Evolutionary conservation across 108 stramenopile genomes (phyloP), one percentile per base, ranked within the genome.

Genomic region (Chaetoceros tenuissimus): DNA sequence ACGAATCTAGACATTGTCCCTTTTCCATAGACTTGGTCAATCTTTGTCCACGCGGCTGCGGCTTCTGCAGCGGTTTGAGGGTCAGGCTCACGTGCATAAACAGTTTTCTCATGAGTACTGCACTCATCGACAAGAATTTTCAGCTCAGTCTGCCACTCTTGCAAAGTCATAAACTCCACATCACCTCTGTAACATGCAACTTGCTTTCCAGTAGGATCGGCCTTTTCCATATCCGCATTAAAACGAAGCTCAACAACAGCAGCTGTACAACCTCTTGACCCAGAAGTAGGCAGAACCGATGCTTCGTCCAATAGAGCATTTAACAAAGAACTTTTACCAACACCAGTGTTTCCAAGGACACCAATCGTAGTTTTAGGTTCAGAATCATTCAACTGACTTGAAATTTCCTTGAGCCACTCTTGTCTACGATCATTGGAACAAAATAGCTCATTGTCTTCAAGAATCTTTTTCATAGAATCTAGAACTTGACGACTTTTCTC

Each of bases 231-330:
- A 10, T 66, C 65, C 3, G 59, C 43, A 52, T 75, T 46, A 25
- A 60, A 76, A 5, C 30, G 45, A 13, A 76, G 47, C 48, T 76
- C 75, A 7, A 76, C 71, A 17, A 76, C 68, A 3, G 71, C 75
- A 13, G 75, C 75, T 13, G 75, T 76, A 31, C 75, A 76, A 3
- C 71, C 75, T 26, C 75, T 67, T 31, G 56, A 63, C 19, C 75
- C 75, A 18, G 63, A 65, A 18, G 75, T 76, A 13, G 75, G 75
- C 20, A 76, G 58, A 3, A 76, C 75, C 19, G 67, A 62, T 31
- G 75, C 71, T 48, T 76, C 75, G 30, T 73, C 75, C 53, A 76
- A 53, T n/a, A 76, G 55, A 0, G 67, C 71, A 57, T 76, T 76
- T 40, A 76, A 46, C 2, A 68, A 27, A 13, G 63, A 56, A 19